phyloP scores from a whole-genome alignment of 257 asterid genomes.

The Solanum sejunctum region DNA sequence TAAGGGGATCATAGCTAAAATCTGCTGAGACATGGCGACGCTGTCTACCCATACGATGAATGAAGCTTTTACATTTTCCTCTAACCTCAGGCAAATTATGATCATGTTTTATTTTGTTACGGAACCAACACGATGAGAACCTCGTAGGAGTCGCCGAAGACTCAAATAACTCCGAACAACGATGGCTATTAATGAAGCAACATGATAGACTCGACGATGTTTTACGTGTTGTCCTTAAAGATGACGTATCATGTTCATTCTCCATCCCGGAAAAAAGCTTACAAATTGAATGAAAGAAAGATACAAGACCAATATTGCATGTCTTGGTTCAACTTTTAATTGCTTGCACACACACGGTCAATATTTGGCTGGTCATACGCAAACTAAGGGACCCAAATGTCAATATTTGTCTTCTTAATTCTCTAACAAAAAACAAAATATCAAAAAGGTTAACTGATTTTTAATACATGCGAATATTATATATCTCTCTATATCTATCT shows the following conservation, averaged over 20 bases:
- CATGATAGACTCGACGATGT: constrained; percentile 4
- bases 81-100: neutral
- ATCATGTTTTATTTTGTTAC: neutral
- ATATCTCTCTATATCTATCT: no score
- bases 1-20: constrained; percentile 27
- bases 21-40: constrained; percentile 21
- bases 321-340: neutral
- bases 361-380: neutral
- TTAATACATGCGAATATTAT: no score
- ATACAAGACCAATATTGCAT: neutral
- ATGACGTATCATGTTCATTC: constrained; percentile 13
- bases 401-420: neutral
- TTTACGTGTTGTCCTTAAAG: constrained; percentile 8
- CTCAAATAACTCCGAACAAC: neutral
- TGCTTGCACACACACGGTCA: neutral
- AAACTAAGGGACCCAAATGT: neutral
- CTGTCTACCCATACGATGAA: neutral
- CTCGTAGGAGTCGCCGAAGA: constrained; percentile 6
- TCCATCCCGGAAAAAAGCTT: neutral
- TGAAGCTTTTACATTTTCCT: constrained; percentile 4
- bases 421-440: neutral
- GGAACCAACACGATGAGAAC: constrained; percentile 7
- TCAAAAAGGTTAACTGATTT: no score
- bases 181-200: constrained; percentile 9
- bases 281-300: neutral